Conservation (phyloP, 495 filamentous ascomycete genomes). For the Mytilinidion resinicola region DNA sequence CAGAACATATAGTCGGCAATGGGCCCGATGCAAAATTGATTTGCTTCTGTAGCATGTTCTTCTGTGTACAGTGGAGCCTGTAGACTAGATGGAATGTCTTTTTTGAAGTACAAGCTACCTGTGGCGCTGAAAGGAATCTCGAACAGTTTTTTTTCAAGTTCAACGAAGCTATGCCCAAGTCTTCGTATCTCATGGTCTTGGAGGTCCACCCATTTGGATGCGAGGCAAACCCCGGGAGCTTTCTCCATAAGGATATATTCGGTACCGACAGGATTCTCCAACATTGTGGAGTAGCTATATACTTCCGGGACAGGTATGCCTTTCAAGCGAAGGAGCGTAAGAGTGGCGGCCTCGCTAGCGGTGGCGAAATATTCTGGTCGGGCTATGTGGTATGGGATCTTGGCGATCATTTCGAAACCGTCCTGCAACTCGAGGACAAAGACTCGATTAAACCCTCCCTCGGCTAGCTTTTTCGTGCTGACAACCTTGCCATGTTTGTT, state of each 20-base stretch:
- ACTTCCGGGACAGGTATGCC: slow-evolving; percentile 6
- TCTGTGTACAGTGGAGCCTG: slow-evolving; percentile 14
- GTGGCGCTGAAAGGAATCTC: slow-evolving; percentile 31
- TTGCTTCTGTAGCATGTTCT: slow-evolving; percentile 21
- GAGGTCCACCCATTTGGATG: too few species aligned
- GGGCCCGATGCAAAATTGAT: slow-evolving; percentile 38
- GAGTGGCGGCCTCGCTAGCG: slow-evolving; percentile 7
- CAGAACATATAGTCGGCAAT: slow-evolving; percentile 36
- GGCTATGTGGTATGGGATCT: not conserved
- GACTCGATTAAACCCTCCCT: too few species aligned
- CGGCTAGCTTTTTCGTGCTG: too few species aligned
- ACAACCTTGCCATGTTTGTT: too few species aligned
- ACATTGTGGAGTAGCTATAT: not conserved
- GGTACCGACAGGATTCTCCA: slow-evolving; percentile 4
- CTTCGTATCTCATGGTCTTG: too few species aligned
- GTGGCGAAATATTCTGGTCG: slow-evolving; percentile 2
- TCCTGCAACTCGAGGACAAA: too few species aligned
- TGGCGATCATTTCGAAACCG: too few species aligned
- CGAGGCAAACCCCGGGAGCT: not conserved
- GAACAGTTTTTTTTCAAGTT: slow-evolving; percentile 35
- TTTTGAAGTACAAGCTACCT: slow-evolving; percentile 39
- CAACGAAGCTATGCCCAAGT: slow-evolving; percentile 17
- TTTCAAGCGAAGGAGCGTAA: slow-evolving; percentile 1
- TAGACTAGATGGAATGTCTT: slow-evolving; percentile 20
- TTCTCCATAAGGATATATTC: slow-evolving; percentile 5